phyloP scores from a whole-genome alignment of 805 yeast genomes.

The Lipomyces starkeyi region DNA sequence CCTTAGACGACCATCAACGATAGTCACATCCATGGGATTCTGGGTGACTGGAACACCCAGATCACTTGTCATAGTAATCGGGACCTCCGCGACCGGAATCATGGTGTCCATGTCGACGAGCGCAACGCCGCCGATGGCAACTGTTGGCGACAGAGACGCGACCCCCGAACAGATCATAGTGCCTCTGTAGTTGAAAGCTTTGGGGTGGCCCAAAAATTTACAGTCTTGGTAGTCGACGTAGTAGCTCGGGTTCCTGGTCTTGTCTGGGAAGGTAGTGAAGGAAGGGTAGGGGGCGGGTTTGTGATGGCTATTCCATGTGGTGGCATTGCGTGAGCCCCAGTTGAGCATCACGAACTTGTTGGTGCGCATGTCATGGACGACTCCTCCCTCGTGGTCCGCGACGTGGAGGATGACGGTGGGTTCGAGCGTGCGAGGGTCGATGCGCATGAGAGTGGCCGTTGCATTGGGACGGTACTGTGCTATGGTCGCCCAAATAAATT shows the following conservation, averaged over 20 bases:
- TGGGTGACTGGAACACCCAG: slow-evolving; percentile 14
- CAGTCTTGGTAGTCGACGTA: slow-evolving; percentile 27
- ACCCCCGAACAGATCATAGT: slow-evolving; percentile 25
- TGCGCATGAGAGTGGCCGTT: slow-evolving; percentile 20
- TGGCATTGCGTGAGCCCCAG: slow-evolving; percentile 28
- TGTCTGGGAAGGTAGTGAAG: slow-evolving; percentile 1
- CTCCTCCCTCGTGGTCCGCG: slow-evolving; percentile 23
- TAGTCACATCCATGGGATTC: slow-evolving; percentile 21
- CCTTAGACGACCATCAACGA: slow-evolving; percentile 25
- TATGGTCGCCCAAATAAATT: slow-evolving; percentile 21
- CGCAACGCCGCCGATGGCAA: slow-evolving; percentile 18
- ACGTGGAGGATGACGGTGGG: slow-evolving; percentile 19
- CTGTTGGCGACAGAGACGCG: slow-evolving; percentile 5
- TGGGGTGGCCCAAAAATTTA: slow-evolving; percentile 21
- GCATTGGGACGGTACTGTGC: slow-evolving; percentile 26
- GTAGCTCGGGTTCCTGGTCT: slow-evolving; percentile 17
- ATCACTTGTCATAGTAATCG: slow-evolving; percentile 15
- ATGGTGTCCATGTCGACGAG: slow-evolving; percentile 20
- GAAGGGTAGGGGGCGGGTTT: slow-evolving; percentile 12
- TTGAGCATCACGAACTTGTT: slow-evolving; percentile 14
- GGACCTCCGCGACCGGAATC: slow-evolving; percentile 22
- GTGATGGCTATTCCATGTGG: slow-evolving; percentile 1
- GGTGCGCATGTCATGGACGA: slow-evolving; percentile 17
- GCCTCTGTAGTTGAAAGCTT: slow-evolving; percentile 1
- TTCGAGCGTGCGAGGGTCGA: slow-evolving; percentile 21